Evolutionary conservation across 1,284 basidiomycete genomes (phyloP), one percentile per base, ranked within the genome.

Genomic region (Marasmius oreades): DNA sequence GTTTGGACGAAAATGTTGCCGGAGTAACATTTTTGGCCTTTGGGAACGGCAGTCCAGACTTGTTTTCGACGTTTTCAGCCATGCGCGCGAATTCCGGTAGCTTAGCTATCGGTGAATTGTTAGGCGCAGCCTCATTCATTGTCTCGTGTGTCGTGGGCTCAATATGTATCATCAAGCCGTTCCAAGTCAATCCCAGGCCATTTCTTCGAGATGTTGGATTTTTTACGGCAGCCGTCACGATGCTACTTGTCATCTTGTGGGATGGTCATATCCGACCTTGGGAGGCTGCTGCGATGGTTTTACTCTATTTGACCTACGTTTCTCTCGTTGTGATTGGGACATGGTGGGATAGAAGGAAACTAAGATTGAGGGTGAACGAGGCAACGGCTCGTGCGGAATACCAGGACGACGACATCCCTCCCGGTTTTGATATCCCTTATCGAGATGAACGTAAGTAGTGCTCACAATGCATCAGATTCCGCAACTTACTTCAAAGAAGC

Each of bases 41-140:
- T 67, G 94, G 95, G 43, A 97, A 96, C 67, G 93, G 93, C 28
- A 93, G 90, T 62, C 94, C 93, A 0, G 93, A 96, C 69, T 82
- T 95, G 5, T 98, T 98, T 70, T 90, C 93, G 11, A 98, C 96
- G 0, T 98, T 96, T 69, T 91, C 92, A 0, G 93, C 96, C 16
- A 92, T 99, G 85, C 85, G 86, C 47, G 79, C 87, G 14, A 78
- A 88, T 64, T 93, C 94, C 0, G 94, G 95, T 6, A 86, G 92
- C 54, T 74, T 99, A 53, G 96, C 96, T 0, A 86, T 99, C 51
- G 96, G 96, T 37, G 96, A 99, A 72, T 81, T 99, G 5, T 78
- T 99, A 22, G 96, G 96, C 14, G 96, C 96, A 1, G 95, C 96
- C 1, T 85, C 92, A 1, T 99, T 98, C 74, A 96, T 98, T 69